Conservation (phyloP, 164 flowering plant genomes). For the Chloranthus sessilifolius region DNA sequence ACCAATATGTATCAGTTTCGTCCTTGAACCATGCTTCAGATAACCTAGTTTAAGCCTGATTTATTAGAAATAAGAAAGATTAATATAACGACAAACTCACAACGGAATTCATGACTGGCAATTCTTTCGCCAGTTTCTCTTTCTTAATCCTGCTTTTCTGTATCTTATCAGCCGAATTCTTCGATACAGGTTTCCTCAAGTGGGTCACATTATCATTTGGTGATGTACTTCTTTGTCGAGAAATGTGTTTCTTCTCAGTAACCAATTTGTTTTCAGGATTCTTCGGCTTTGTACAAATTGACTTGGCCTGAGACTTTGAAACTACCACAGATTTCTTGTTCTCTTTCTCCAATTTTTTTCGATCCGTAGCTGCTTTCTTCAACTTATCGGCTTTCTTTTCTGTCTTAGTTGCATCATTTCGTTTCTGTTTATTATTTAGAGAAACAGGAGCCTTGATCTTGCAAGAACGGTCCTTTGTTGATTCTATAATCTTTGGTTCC, state of each 20-base stretch:
- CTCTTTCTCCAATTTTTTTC: constrained; percentile 25
- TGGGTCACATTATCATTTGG: constrained; percentile 8
- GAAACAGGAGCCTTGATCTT: constrained; percentile 27
- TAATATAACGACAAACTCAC: constrained; percentile 27
- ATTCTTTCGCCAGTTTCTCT: constrained; percentile 21
- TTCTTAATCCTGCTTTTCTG: constrained; percentile 19
- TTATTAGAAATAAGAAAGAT: background rate
- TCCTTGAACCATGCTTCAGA: no score
- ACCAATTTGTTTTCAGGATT: constrained; percentile 23
- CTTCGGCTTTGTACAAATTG: constrained; percentile 18
- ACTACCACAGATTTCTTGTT: constrained; percentile 16
- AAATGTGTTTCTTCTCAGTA: constrained; percentile 14
- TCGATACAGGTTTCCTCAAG: constrained; percentile 7
- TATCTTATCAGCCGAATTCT: constrained; percentile 13
- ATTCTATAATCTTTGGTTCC: constrained; percentile 18
- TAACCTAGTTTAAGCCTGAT: no score
- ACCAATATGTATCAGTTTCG: no score
- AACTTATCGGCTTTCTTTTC: constrained; percentile 21
- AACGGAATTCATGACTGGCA: constrained; percentile 8
- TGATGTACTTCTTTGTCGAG: constrained; percentile 8
- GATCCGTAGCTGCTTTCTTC: constrained; percentile 17
- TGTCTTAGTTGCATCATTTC: constrained; percentile 22
- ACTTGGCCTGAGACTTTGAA: constrained; percentile 23
- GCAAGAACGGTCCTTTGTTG: constrained; percentile 6
- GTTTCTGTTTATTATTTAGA: constrained; percentile 17